Base-by-base conservation (phyloP, 2,329 filamentous ascomycete species). In the Fusarium sp. region DNA sequence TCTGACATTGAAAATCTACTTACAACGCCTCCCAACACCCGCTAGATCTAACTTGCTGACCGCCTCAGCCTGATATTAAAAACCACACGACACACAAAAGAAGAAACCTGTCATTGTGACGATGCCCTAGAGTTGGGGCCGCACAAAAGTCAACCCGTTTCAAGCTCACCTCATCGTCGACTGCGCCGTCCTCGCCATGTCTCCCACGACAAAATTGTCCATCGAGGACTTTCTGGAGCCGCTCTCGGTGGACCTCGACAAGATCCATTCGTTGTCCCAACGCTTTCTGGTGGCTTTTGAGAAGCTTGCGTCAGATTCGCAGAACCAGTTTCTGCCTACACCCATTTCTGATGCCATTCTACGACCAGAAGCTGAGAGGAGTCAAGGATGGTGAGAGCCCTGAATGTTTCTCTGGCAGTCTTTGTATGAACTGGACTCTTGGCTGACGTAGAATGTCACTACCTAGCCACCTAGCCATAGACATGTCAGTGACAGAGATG, bases 301-400 rank as follows among this genome's bases (percentile, higher is more conserved):
- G 20, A 73, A 78, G 6, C 79, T 90, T 49, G 85, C 87, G 20
- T 82, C 83, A 61, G 77, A 86, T 34, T 87, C 86, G 1, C 64
- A 77, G 20, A 79, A 85, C 38, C 87, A 89, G 74, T 90, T 89
- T 71, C 76, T 90, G 33, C 81, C 86, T 10, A 89, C 87, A 3
- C 87, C 87, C 50, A 87, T 90, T 70, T 86, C 85, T 4, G 86
- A 89, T 68, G 84, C 85, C 6, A 84, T 89, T 58, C 74, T 89
- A 67, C 81, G 84, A 36, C 86, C 84, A 10, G 78, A 81, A 10
- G 78, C 77, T 20, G 77, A 80, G 36, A 74, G 75, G 57, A 79
- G 81, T 67, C 80, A 80, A 64, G 83, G 84, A 75, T 78, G 85
- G 87, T 85, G 79, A 79, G 86, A 49, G 6, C 79, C 14, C n/a